A percentile compares a stretch with the other conserved stretches of the same genome.
These are phyloP conservation scores for Macaranga tanarius DNA, from an alignment of 441 rosid species.

Conservation along the genomic window DNA sequence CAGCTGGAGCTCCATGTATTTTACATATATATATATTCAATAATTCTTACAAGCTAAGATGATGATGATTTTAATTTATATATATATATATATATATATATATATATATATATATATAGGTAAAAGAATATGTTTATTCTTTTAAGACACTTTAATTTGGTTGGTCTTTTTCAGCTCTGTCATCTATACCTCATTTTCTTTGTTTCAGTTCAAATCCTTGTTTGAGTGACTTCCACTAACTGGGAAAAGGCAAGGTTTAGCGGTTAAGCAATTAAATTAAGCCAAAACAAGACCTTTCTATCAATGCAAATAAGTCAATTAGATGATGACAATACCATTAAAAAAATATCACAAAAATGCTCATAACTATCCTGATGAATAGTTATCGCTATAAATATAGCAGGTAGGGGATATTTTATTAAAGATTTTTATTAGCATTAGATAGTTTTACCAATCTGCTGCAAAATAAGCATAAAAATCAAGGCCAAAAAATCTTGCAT, in stretches of 20 bases:
- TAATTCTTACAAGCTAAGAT: slow-evolving; percentile 50
- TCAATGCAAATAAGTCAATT: background rate
- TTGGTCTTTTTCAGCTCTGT: slow-evolving; percentile 37
- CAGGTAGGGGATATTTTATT: too few relatives aligned
- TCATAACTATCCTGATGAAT: background rate
- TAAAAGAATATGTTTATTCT: slow-evolving; percentile 22
- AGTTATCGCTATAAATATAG: background rate
- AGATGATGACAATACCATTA: slow-evolving; percentile 25
- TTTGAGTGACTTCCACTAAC: slow-evolving; percentile 55
- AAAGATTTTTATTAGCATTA: background rate
- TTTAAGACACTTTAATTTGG: slow-evolving; percentile 42
- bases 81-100: background rate
- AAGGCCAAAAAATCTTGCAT: background rate
- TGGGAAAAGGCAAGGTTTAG: slow-evolving; percentile 39
- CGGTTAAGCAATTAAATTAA: slow-evolving; percentile 63
- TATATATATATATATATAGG: background rate
- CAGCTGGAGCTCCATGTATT: slow-evolving; percentile 22
- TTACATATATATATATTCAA: background rate
- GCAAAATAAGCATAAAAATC: background rate
- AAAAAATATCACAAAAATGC: background rate
- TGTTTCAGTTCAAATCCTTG: slow-evolving; percentile 32
- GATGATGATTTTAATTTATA: slow-evolving; percentile 4
- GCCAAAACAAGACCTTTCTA: slow-evolving; percentile 27
- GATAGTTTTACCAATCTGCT: background rate
- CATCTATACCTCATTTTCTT: slow-evolving; percentile 39